Evolutionary conservation across 108 stramenopile genomes (phyloP).

Genomic region (Aurantiochytrium sp.): DNA sequence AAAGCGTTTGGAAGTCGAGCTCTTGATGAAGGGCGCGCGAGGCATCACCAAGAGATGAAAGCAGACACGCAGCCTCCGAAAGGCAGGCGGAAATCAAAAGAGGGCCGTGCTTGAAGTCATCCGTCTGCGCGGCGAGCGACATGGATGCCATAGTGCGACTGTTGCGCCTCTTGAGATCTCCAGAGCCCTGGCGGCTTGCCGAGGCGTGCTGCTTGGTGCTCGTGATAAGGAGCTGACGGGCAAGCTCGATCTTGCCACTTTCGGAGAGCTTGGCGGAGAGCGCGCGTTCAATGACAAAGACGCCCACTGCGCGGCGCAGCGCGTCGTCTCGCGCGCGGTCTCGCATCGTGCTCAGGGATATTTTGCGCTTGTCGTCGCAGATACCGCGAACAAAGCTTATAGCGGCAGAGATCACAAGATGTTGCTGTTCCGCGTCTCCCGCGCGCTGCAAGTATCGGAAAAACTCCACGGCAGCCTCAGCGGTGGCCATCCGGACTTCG

Average conservation of each 20-base stretch:
- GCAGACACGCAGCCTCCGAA: not conserved
- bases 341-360: not conserved
- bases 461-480: not conserved
- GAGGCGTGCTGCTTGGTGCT: not conserved
- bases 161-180: not conserved
- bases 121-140: not conserved
- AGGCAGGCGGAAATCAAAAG: not conserved
- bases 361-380: not conserved
- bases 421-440: not conserved
- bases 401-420: not conserved
- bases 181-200: too few relatives aligned
- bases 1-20: not conserved
- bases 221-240: not conserved
- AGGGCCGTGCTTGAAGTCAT: not conserved
- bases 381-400: not conserved
- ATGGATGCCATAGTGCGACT: not conserved
- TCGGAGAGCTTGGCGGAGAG: not conserved
- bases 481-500: not conserved
- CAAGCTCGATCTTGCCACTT: constrained; percentile 4
- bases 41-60: not conserved
- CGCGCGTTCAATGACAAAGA: not conserved
- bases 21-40: not conserved
- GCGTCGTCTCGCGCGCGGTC: not conserved
- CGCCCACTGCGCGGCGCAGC: not conserved
- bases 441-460: not conserved